Percentiles rank a stretch among this genome's conserved stretches.
Conservation (phyloP, 371 early-diverging fungal genomes). For the Synchytrium microbalum region DNA sequence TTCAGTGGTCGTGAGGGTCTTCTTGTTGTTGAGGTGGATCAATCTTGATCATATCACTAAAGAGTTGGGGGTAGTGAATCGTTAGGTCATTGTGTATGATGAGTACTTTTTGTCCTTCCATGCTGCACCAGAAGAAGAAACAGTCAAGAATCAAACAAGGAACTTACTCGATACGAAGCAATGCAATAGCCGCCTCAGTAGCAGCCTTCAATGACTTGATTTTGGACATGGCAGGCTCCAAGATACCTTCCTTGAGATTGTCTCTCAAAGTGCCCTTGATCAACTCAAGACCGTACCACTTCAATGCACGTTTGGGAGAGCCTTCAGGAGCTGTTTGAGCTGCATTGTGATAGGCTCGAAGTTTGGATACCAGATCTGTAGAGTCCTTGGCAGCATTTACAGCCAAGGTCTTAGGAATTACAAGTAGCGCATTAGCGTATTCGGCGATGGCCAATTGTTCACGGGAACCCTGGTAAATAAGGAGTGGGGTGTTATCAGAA, state of each 20-base stretch:
- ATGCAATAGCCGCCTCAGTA: conserved; percentile 99
- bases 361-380: conserved; percentile 91
- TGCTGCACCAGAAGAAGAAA: conserved; percentile 13
- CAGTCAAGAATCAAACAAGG: neutral
- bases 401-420: conserved; percentile 97
- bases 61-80: neutral
- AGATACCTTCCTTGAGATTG: conserved; percentile 93
- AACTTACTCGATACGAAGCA: conserved; percentile 90
- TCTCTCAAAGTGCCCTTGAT: conserved; percentile 91
- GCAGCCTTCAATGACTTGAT: conserved; percentile 98
- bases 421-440: conserved; percentile 94
- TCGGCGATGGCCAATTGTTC: conserved; percentile 98
- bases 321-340: conserved; percentile 49
- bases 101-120: neutral
- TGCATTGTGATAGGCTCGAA: conserved; percentile 91
- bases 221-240: conserved; percentile 99
- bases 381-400: conserved; percentile 99
- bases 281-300: conserved; percentile 90
- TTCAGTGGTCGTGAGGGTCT: conserved; percentile 46
- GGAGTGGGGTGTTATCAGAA: neutral
- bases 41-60: conserved; percentile 87
- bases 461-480: conserved; percentile 50
- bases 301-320: conserved; percentile 65
- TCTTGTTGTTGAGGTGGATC: conserved; percentile 30
- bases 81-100: neutral